Evolutionary conservation across 148 eudicot genomes (phyloP).

Genomic region (Rhododendron williamsianum): DNA sequence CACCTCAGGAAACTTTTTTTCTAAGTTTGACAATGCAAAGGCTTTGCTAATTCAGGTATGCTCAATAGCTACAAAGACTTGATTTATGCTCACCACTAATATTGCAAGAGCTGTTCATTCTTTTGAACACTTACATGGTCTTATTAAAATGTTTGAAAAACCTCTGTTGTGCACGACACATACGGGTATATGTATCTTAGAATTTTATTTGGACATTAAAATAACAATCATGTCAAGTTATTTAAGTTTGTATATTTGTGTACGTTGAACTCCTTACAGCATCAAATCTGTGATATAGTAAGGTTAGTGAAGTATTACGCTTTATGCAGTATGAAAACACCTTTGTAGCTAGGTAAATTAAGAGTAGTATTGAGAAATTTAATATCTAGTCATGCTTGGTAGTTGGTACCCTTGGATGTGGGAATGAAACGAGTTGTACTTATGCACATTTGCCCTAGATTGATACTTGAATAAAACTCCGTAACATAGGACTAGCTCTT

Average conservation of each 20-base stretch:
- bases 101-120: neutral
- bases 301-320: neutral
- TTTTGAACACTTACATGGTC: neutral
- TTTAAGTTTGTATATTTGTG: neutral
- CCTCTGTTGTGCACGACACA: neutral
- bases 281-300: neutral
- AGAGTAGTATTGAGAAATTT: neutral
- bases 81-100: neutral
- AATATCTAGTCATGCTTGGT: neutral
- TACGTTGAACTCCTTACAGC: neutral
- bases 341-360: neutral
- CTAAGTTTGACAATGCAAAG: constrained; percentile 37
- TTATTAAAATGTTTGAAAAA: neutral
- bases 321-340: neutral
- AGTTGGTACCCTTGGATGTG: neutral
- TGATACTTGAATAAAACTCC: neutral
- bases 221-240: neutral
- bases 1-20: constrained; percentile 38
- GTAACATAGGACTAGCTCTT: neutral
- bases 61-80: constrained; percentile 1
- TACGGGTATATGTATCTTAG: neutral
- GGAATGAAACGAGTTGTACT: neutral
- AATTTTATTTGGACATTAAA: neutral
- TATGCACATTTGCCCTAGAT: neutral
- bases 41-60: constrained; percentile 60